A percentile compares a stretch with the other conserved stretches of the same genome.
These are phyloP conservation scores for Verticillium isaacii DNA, from an alignment of 2,329 filamentous ascomycete genomes.

Conservation along the genomic window DNA sequence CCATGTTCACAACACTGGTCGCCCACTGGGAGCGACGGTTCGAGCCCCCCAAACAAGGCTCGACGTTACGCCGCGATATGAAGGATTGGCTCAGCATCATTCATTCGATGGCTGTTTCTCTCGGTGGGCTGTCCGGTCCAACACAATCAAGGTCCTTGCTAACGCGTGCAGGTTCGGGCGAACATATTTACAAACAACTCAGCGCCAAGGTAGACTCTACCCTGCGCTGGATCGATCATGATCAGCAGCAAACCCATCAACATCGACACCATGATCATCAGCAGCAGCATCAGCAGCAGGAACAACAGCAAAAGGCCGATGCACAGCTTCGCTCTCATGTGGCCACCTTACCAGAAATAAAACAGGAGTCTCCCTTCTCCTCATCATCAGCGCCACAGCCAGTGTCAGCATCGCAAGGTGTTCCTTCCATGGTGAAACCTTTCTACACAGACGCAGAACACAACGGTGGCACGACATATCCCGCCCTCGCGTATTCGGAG, in stretches of 20 bases:
- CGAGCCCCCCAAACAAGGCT: slow-evolving; percentile 54
- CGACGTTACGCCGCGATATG: slow-evolving; percentile 62
- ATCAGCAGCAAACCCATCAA: slow-evolving; percentile 27
- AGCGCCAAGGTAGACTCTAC: background rate
- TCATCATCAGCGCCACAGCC: slow-evolving; percentile 5
- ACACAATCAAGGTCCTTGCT: background rate
- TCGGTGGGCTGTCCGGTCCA: background rate
- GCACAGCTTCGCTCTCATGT: slow-evolving; percentile 10
- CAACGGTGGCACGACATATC: slow-evolving; percentile 22
- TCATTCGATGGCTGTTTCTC: slow-evolving; percentile 49
- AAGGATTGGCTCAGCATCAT: slow-evolving; percentile 64
- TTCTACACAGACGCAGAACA: slow-evolving; percentile 23
- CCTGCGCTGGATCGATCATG: slow-evolving; percentile 15
- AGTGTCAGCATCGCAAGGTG: background rate
- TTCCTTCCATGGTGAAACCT: slow-evolving; percentile 18
- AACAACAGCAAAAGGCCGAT: slow-evolving; percentile 16
- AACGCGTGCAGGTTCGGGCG: slow-evolving; percentile 34
- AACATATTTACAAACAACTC: slow-evolving; percentile 27
- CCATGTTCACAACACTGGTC: slow-evolving; percentile 69
- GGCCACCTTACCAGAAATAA: slow-evolving; percentile 3
- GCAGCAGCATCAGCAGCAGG: slow-evolving; percentile 27
- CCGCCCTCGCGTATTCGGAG: slow-evolving; percentile 23
- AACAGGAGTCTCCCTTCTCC: slow-evolving; percentile 5
- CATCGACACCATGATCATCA: slow-evolving; percentile 30
- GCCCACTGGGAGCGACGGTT: slow-evolving; percentile 63